Percentiles rank a stretch among this genome's conserved stretches.
Evolutionary conservation across 345 rosid genomes (phyloP).

Genomic region (Citrus inodora): DNA sequence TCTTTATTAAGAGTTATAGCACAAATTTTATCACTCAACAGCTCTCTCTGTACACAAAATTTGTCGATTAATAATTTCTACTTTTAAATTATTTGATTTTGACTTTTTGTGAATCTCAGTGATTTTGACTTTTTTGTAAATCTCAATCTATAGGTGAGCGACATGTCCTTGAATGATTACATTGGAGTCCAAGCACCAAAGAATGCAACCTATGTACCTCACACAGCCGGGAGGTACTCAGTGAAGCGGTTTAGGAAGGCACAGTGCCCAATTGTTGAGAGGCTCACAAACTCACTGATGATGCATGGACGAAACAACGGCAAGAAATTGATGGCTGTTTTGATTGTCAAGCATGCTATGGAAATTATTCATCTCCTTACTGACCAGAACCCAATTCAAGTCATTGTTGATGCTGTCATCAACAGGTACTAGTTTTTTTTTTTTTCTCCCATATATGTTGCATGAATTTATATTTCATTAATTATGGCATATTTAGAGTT

Average conservation of each 20-base stretch:
- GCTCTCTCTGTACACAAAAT: not conserved
- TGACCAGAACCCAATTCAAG: conserved; percentile 78
- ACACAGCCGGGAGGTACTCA: conserved; percentile 84
- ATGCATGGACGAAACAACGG: conserved; percentile 89
- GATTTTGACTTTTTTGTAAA: not conserved
- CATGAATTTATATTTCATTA: no score
- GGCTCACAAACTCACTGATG: conserved; percentile 86
- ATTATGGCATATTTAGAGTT: no score
- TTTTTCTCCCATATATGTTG: no score
- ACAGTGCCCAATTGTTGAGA: conserved; percentile 80
- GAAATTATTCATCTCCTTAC: conserved; percentile 69
- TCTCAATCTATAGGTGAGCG: not conserved
- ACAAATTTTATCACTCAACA: not conserved
- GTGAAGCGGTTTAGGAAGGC: conserved; percentile 85
- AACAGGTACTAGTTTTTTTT: conserved; percentile 44
- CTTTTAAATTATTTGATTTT: not conserved
- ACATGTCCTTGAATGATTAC: not conserved
- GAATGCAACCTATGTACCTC: conserved; percentile 75
- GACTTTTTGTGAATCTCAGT: not conserved
- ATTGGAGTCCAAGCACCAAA: conserved; percentile 17
- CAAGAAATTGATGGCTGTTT: conserved; percentile 72
- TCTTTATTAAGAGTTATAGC: no score
- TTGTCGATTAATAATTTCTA: not conserved
- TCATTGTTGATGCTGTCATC: conserved; percentile 69
- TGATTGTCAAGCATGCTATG: conserved; percentile 75